These are phyloP conservation scores for Pseudogymnoascus sp. DNA, from an alignment of 2,329 filamentous ascomycete genomes.

Conservation along the genomic window DNA sequence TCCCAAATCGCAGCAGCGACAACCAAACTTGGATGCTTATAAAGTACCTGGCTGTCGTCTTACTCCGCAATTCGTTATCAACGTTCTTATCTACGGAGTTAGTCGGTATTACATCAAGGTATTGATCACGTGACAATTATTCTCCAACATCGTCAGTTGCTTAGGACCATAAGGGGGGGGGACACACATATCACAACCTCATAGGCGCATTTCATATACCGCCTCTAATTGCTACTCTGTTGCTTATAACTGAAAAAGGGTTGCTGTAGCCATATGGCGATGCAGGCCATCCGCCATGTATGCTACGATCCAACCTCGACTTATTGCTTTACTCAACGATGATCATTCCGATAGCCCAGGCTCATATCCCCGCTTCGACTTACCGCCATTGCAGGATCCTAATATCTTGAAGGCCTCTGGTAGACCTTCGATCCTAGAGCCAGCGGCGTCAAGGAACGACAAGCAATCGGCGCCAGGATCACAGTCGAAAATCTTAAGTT, in stretches of 20 bases:
- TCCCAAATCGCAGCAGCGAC: not conserved
- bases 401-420: conserved; percentile 38
- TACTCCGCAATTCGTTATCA: conserved; percentile 6
- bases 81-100: not conserved
- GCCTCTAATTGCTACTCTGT: not conserved
- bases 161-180: not conserved
- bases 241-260: not conserved
- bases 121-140: not conserved
- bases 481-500: not conserved
- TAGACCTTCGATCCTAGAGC: conserved; percentile 41
- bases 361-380: conserved; percentile 41
- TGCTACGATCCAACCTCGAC: conserved; percentile 54
- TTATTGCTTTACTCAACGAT: conserved; percentile 57
- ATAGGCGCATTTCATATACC: not conserved
- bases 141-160: not conserved
- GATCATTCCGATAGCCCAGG: conserved; percentile 19
- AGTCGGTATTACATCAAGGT: not conserved
- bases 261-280: not conserved
- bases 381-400: conserved; percentile 45
- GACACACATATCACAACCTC: not conserved
- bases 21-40: not conserved
- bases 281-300: conserved; percentile 20
- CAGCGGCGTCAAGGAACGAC: conserved; percentile 30
- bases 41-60: conserved; percentile 9
- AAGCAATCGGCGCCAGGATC: not conserved